Base-by-base conservation (phyloP, 2,329 filamentous ascomycete species). In the Didymella sp. region DNA sequence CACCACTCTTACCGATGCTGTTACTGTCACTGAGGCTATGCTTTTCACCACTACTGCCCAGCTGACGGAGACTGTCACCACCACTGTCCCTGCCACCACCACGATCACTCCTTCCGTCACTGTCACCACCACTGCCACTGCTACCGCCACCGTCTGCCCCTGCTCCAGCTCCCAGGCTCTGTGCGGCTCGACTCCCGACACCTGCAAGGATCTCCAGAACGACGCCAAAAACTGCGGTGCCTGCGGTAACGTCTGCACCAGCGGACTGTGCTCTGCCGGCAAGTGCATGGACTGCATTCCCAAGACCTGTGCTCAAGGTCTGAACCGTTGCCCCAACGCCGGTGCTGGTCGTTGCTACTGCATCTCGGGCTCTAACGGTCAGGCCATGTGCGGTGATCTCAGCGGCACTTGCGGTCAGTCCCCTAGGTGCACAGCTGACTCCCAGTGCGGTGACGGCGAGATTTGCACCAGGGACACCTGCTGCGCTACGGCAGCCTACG, bases 141-240 rank as follows among this genome's bases (percentile, higher is more conserved):
- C 56, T 15, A 55, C 51, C 6, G 50, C 50, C 12, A 59, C 51
- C 12, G 28, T 51, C 35, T 59, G 56, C 51, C 56, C 55, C 6
- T 58, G 55, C 49, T 48, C 51, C n/a, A 42, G 24, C 33, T 28
- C 47, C 19, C 37, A 38, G 11, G 19, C 46, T 6, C 41, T 55
- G 15, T 59, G 56, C 42, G 50, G 56, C 41, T 48, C 46, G 5
- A 50, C 46, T 6, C 35, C 56, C 5, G 50, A 54, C 17, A 54
- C 56, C 30, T 59, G 56, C 46, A 54, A 31, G 41, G 50, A 59
- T 25, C 51, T 59, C 12, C 56, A 59, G 51, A 43, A 21, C 37
- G 51, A 55, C 13, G 21, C 28, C 35, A 51, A 42, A 46, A 59
- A 59, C 51, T 59, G 56, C 47, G 56, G 56, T 5, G 13, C 56